Evolutionary conservation across 1,284 basidiomycete genomes (phyloP), one percentile per base, ranked within the genome.

Genomic region (Afroboletus lepidellus): DNA sequence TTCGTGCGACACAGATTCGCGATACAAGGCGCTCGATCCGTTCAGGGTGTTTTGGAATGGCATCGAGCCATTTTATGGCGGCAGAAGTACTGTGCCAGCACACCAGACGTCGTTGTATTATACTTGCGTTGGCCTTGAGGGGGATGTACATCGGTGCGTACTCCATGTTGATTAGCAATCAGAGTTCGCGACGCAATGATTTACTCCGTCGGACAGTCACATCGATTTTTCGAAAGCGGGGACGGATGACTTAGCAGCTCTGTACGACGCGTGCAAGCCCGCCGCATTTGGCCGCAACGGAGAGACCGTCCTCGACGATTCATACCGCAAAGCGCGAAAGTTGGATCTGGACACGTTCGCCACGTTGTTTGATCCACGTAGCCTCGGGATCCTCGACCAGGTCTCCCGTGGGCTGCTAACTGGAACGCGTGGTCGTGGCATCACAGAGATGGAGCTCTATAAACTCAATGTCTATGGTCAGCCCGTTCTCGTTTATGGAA

Each of bases 361-460:
- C 23, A 41, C 8, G 11, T 15, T 16, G 15, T 41, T 41, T 8
- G 23, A 41, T 23, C 23, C 38, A 2, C 38, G 18, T 15, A 24
- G 23, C 7, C 6, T 41, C 5, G 38, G 38, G 15, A 25, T 25
- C 23, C 21, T 24, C 23, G 38, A 41, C 1, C 7, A 21, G 13
- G 36, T 23, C 11, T 38, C 20, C 1, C 18, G 20, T 5, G 20
- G 18, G 11, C 23, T 38, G 21, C 36, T 38, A 20, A 13, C 20
- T 8, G 20, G 21, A 71, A 59, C 64, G 72, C 36, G 66, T 64
- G 0, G 34, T 8, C 20, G 11, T 20, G 9, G 36, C 20, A 69
- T 68, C 7, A 67, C 77, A 23, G 71, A 75, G 3, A 47, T 76
- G 34, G 60, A 74, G 20, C 59, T 77, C 34, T 74, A 74, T 7